Conservation (phyloP, 352 stramenopile genomes). For the Globisporangium radiosum region DNA sequence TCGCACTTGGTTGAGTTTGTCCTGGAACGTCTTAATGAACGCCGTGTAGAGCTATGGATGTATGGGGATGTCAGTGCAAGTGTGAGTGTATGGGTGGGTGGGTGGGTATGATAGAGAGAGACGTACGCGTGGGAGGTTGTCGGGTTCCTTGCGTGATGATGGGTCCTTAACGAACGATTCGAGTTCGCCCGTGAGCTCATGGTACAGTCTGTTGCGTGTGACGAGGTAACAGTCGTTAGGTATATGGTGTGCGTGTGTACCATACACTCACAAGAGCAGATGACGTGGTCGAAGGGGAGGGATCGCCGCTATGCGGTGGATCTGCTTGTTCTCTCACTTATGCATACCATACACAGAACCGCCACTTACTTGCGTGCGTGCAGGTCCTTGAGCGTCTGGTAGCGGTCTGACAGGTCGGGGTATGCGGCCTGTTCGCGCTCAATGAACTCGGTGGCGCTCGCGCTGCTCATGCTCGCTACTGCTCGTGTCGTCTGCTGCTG, state of each 20-base stretch:
- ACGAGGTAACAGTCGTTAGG: background rate
- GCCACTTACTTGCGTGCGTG: slow-evolving; percentile 82
- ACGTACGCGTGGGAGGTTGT: slow-evolving; percentile 41
- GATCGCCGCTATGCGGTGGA: too few species aligned
- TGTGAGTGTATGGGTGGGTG: background rate
- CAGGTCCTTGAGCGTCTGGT: slow-evolving; percentile 88
- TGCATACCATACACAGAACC: too few species aligned
- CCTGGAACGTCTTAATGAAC: slow-evolving; percentile 92
- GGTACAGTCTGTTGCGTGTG: slow-evolving; percentile 90
- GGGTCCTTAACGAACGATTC: slow-evolving; percentile 89
- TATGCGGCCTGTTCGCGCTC: slow-evolving; percentile 84
- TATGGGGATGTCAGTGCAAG: background rate
- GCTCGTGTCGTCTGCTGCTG: background rate
- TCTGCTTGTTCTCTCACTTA: background rate
- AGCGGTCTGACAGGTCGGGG: slow-evolving; percentile 88
- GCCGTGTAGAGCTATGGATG: slow-evolving; percentile 84
- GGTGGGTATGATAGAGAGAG: background rate
- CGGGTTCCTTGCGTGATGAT: slow-evolving; percentile 44
- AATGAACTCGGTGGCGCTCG: slow-evolving; percentile 73
- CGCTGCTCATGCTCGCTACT: background rate
- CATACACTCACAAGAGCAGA: background rate
- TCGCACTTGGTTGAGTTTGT: slow-evolving; percentile 94
- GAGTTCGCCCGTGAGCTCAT: slow-evolving; percentile 94
- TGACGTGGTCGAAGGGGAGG: too few species aligned
- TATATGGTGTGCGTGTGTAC: background rate